Evolutionary conservation across 768 basidiomycete genomes (phyloP), one percentile per base, ranked within the genome.

Genomic region (Boletus subparvulus): DNA sequence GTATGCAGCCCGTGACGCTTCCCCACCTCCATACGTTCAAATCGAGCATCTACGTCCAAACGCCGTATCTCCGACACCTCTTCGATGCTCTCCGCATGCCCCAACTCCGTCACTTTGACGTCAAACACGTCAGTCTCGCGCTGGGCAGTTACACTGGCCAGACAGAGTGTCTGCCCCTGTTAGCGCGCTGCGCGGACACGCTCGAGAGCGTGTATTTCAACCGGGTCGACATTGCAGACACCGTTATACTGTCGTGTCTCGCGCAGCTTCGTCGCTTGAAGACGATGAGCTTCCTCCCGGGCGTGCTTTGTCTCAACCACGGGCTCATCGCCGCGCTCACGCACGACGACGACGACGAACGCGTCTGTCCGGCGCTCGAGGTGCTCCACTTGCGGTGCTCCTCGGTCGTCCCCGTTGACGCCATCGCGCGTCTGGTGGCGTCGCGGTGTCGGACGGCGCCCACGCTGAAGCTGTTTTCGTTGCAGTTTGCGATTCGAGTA

Each of bases 221-320:
- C 41, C 65, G 63, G 2, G 40, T 73, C 17, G 65, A 73, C 45
- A 55, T 71, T 2, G 17, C 60, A 0, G 71, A 71, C 32, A 13
- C 39, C 3, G 44, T 47, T 5, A 26, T 73, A 3, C 1, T 71
- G 17, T 45, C 59, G 7, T 70, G 69, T 32, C 56, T 70, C 21
- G 47, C 43, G 1, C 69, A 60, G 8, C 60, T 71, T 12, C 52
- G 32, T 30, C 60, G 36, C 6, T 21, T 70, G 3, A 64, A 55
- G 55, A 52, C 47, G 39, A 11, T 73, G 45, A 39, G 52, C 12
- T 63, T 61, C 36, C 53, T 73, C 2, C 69, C 69, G 5, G 65
- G 71, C 13, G 44, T 65, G n/a, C 59, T 73, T 6, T 57, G 69
- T n/a, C 67, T 71, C 39, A 71, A 73, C 39, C 69, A 73, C 14